Evolutionary conservation across 2,329 filamentous ascomycete genomes (phyloP).

Genomic region (Acrodontium crateriforme): DNA sequence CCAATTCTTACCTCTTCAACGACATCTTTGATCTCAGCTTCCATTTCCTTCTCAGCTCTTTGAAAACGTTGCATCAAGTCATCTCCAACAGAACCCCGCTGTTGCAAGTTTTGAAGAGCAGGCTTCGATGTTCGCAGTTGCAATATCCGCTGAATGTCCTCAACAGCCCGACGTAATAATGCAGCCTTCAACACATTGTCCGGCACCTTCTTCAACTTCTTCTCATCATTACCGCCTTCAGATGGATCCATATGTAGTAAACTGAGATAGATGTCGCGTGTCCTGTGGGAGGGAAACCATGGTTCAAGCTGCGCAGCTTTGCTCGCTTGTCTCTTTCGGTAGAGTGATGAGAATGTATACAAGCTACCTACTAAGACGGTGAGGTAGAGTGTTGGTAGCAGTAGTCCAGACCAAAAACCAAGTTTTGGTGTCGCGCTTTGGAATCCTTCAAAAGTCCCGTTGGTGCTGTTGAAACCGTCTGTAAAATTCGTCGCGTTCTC

Average conservation of each 20-base stretch:
- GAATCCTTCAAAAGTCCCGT: conserved; percentile 12
- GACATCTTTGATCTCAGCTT: conserved; percentile 87
- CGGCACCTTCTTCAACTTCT: conserved; percentile 52
- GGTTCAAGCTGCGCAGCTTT: conserved; percentile 76
- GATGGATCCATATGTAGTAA: conserved; percentile 62
- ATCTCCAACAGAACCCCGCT: conserved; percentile 86
- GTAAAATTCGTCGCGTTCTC: conserved; percentile 16
- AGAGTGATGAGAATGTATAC: conserved; percentile 82
- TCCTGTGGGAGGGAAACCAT: conserved; percentile 84
- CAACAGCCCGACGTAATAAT: conserved; percentile 72
- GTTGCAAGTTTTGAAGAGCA: conserved; percentile 67
- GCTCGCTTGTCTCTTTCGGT: conserved; percentile 74
- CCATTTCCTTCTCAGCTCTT: conserved; percentile 92
- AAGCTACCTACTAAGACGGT: conserved; percentile 76
- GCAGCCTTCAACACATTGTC: conserved; percentile 80
- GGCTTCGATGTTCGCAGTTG: conserved; percentile 80
- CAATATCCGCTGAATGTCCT: conserved; percentile 86
- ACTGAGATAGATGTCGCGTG: conserved; percentile 88
- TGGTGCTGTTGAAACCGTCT: conserved; percentile 15
- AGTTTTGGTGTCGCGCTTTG: conserved; percentile 10
- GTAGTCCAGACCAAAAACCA: conserved; percentile 59
- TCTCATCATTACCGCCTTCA: conserved; percentile 45
- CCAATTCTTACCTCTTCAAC: conserved; percentile 60
- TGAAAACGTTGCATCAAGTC: conserved; percentile 89
- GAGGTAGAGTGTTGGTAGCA: conserved; percentile 80